A percentile compares a stretch with the other conserved stretches of the same genome.
Conservation (phyloP, 371 early-diverging fungal genomes). For the Mycotypha africana region DNA sequence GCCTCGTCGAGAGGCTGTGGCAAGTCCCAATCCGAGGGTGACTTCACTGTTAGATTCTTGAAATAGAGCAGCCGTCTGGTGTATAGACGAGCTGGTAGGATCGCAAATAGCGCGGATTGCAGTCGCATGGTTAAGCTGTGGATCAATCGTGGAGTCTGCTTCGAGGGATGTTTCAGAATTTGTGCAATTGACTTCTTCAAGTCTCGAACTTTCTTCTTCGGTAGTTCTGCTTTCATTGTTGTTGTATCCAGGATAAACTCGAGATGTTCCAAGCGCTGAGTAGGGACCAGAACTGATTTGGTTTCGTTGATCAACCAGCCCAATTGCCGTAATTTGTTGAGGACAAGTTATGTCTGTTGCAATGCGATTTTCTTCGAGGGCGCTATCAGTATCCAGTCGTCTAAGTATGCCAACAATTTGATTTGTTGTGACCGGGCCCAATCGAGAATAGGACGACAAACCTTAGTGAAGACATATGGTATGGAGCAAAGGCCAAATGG, state of each 20-base stretch:
- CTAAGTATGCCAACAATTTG: constrained; percentile 17
- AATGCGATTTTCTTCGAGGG: not conserved
- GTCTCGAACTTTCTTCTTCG: constrained; percentile 20
- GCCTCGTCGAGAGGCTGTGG: not conserved
- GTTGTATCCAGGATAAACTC: constrained; percentile 19
- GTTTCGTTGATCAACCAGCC: constrained; percentile 16
- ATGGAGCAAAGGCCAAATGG: constrained; percentile 30
- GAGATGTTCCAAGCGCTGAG: constrained; percentile 21
- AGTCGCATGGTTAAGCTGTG: too few relatives aligned
- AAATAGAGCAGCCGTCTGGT: not conserved
- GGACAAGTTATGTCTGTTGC: not conserved
- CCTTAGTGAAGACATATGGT: constrained; percentile 29
- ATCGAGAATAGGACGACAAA: constrained; percentile 18
- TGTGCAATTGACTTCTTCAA: constrained; percentile 5
- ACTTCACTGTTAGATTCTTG: constrained; percentile 5
- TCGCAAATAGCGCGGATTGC: constrained; percentile 10
- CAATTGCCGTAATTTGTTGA: not conserved
- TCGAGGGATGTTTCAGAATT: not conserved
- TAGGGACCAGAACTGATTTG: constrained; percentile 19
- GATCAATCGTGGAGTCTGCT: constrained; percentile 4
- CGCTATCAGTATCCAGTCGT: constrained; percentile 22
- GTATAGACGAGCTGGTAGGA: constrained; percentile 9
- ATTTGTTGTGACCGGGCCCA: constrained; percentile 22
- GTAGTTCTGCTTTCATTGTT: constrained; percentile 17
- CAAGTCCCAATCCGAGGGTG: not conserved